These are phyloP conservation scores for Xylaria sp. DNA, from an alignment of 2,329 filamentous ascomycete species.

Conservation along the genomic window DNA sequence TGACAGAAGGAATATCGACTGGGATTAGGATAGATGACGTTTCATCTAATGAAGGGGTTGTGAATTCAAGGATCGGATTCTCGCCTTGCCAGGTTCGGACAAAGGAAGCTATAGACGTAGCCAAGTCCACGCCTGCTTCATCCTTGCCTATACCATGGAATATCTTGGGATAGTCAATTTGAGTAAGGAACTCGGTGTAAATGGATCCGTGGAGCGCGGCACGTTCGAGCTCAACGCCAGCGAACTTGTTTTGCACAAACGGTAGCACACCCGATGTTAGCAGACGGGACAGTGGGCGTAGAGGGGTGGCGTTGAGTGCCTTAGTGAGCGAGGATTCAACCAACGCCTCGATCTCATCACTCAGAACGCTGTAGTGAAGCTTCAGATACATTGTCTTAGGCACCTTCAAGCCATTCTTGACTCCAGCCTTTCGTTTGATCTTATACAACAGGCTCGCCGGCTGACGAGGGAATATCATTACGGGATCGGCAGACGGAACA, in stretches of 20 bases:
- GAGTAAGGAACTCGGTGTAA: slow-evolving; percentile 43
- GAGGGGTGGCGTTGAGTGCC: slow-evolving; percentile 36
- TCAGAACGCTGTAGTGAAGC: slow-evolving; percentile 69
- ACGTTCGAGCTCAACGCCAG: slow-evolving; percentile 51
- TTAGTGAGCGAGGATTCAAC: slow-evolving; percentile 41
- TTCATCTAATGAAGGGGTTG: slow-evolving; percentile 34
- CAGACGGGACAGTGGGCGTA: slow-evolving; percentile 44
- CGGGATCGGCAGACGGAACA: slow-evolving; percentile 43
- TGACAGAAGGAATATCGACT: slow-evolving; percentile 79
- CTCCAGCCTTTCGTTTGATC: slow-evolving; percentile 52
- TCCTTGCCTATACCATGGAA: slow-evolving; percentile 47
- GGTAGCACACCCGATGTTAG: slow-evolving; percentile 41
- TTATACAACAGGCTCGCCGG: slow-evolving; percentile 77
- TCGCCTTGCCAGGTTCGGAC: slow-evolving; percentile 36
- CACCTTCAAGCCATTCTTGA: slow-evolving; percentile 32
- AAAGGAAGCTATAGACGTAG: slow-evolving; percentile 30
- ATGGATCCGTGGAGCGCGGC: slow-evolving; percentile 49
- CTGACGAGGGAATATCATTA: slow-evolving; percentile 73
- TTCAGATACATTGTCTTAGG: slow-evolving; percentile 57
- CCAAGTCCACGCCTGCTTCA: slow-evolving; percentile 33
- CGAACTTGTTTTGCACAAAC: slow-evolving; percentile 41
- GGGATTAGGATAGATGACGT: slow-evolving; percentile 72
- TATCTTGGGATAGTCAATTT: slow-evolving; percentile 43
- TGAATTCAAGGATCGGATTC: slow-evolving; percentile 32
- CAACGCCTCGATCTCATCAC: slow-evolving; percentile 61